Conservation (phyloP, 2,329 filamentous ascomycete species). For the Cladosporium sp. region DNA sequence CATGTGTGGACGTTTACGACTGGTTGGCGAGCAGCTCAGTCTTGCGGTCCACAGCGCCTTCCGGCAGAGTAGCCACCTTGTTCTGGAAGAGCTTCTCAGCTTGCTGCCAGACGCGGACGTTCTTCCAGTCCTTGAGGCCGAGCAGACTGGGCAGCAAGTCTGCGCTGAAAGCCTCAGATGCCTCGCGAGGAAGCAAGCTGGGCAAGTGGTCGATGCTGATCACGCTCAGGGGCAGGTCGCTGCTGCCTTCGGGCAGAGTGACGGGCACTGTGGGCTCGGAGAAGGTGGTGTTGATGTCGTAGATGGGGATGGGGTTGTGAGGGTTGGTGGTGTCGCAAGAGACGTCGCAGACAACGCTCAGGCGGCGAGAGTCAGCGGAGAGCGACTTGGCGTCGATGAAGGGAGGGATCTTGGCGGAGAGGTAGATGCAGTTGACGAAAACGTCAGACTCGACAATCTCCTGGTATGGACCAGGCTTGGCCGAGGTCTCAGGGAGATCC, state of each 20-base stretch:
- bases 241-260: constrained; percentile 53
- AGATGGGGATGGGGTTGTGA: constrained; percentile 74
- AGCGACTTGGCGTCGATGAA: constrained; percentile 74
- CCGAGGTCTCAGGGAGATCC: constrained; percentile 77
- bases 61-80: constrained; percentile 69
- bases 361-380: constrained; percentile 62
- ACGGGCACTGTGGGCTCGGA: constrained; percentile 80
- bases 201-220: constrained; percentile 88
- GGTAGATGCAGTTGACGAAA: constrained; percentile 82
- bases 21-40: constrained; percentile 1
- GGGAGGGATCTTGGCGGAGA: constrained; percentile 70
- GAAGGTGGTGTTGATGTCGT: constrained; percentile 81
- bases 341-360: constrained; percentile 69
- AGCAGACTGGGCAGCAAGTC: constrained; percentile 74
- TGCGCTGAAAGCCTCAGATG: constrained; percentile 77
- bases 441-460: constrained; percentile 41
- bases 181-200: constrained; percentile 77
- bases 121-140: constrained; percentile 70
- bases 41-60: constrained; percentile 23
- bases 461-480: constrained; percentile 46
- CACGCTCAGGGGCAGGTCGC: constrained; percentile 59
- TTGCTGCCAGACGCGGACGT: constrained; percentile 73
- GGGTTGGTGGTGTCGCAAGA: constrained; percentile 70
- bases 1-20: neutral
- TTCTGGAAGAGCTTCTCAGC: constrained; percentile 81